Evolutionary conservation across 148 eudicot species (phyloP), one percentile per base, ranked within the genome.

Genomic region (Nepenthes gracilis): DNA sequence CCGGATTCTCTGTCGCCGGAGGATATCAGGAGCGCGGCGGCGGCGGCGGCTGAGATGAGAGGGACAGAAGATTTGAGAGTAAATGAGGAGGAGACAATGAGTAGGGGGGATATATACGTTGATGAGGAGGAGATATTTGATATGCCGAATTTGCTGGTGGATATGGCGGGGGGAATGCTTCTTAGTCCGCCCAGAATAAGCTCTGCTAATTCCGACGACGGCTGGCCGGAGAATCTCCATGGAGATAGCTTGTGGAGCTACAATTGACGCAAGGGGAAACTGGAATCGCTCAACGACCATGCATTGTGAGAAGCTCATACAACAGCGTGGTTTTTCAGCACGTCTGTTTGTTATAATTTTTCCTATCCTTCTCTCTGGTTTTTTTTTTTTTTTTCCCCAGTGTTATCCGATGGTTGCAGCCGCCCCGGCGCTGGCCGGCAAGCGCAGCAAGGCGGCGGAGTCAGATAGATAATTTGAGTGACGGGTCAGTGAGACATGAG

Each of bases 111-210:
- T 14, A 79, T 81, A 60, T 83, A 60, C 55, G 59, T 81, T 2
- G 88, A 86, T 62, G 73, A 70, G 68, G 93, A 83, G 40, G 82
- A 63, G 2, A 14, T 86, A 5, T 75, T 86, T 40, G 76, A 83
- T 40, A 83, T 83, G 88, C 86, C 88, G 5, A 81, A 75, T 67
- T 72, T 86, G 74, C 67, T 86, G 63, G 75, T 68, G 70, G 86
- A 83, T 47, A 86, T 86, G 93, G 93, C 93, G 6, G 81, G 76
- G 15, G 93, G 79, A 35, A 74, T 86, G 93, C 76, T 86, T 74
- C 75, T 83, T 6, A 83, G 77, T 56, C 84, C 84, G 12, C 93
- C 93, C 0, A 68, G 80, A 34, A 76, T 80, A 61, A 61, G 55
- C 43, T 56, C 82, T 73, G 32, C 67, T 64, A 51, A 57, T 9